These are phyloP conservation scores for Microbotryum lychnidis-dioicae DNA, from an alignment of 1,284 basidiomycete genomes.

Conservation along the genomic window DNA sequence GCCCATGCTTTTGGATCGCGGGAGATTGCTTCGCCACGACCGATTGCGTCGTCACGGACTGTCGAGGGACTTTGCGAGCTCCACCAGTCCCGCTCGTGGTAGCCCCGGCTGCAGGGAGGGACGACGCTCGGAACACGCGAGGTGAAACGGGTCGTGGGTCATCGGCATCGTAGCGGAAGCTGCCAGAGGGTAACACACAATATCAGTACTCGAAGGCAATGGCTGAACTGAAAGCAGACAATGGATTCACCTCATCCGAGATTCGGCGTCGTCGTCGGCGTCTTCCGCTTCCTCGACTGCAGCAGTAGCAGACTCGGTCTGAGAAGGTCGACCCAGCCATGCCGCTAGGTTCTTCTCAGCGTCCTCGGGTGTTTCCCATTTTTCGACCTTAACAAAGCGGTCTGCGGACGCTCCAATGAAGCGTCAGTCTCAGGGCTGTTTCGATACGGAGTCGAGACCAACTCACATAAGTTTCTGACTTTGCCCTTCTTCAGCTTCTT, in stretches of 20 bases:
- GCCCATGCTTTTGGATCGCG: slow-evolving; percentile 23
- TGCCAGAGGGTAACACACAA: not conserved
- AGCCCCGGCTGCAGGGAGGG: not conserved
- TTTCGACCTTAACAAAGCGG: slow-evolving; percentile 65
- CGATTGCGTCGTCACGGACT: slow-evolving; percentile 6
- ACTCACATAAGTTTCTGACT: slow-evolving; percentile 66
- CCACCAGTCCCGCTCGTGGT: not conserved
- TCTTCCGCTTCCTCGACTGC: slow-evolving; percentile 9
- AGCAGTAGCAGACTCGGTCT: slow-evolving; percentile 2
- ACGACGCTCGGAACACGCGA: slow-evolving; percentile 4
- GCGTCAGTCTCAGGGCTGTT: slow-evolving; percentile 71
- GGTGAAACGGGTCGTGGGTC: slow-evolving; percentile 12
- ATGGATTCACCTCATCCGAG: slow-evolving; percentile 13
- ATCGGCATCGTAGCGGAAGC: slow-evolving; percentile 30
- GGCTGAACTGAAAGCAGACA: too few species aligned
- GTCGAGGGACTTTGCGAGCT: not conserved
- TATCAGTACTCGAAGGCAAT: not conserved
- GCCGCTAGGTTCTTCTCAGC: not conserved
- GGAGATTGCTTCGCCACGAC: slow-evolving; percentile 11
- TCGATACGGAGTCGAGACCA: slow-evolving; percentile 36
- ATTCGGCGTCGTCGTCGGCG: slow-evolving; percentile 1
- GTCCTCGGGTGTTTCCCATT: slow-evolving; percentile 17
- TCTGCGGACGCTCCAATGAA: slow-evolving; percentile 64
- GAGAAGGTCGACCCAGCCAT: not conserved
- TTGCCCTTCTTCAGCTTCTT: slow-evolving; percentile 50